phyloP scores from a whole-genome alignment of 495 filamentous ascomycete genomes.

The Diplogelasinospora grovesii region DNA sequence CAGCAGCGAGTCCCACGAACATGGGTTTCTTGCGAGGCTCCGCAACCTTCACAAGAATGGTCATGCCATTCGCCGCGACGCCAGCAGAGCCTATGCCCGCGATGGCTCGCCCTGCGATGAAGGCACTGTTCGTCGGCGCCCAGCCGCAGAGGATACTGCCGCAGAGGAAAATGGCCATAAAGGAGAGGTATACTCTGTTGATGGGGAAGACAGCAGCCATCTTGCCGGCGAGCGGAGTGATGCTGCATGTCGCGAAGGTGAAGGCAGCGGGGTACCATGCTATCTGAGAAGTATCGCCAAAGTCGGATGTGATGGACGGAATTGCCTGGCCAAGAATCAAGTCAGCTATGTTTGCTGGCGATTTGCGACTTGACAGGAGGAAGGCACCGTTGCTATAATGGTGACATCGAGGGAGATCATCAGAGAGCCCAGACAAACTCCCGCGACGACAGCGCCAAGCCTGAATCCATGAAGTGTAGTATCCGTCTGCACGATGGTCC shows the following conservation, averaged over 20 bases:
- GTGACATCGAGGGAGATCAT: constrained; percentile 18
- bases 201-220: constrained; percentile 11
- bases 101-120: constrained; percentile 4
- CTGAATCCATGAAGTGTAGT: constrained; percentile 2
- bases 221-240: constrained; percentile 13
- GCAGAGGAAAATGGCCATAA: constrained; percentile 14
- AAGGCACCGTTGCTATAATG: constrained; percentile 13
- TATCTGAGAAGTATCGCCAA: constrained; percentile 9
- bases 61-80: background rate
- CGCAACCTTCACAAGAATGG: background rate
- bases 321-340: constrained; percentile 7
- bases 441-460: constrained; percentile 8
- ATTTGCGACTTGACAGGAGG: background rate
- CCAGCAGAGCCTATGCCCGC: constrained; percentile 1
- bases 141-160: constrained; percentile 12
- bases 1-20: constrained; percentile 7
- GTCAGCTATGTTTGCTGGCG: background rate
- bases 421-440: constrained; percentile 14
- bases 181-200: constrained; percentile 12
- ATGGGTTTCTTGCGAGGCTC: background rate
- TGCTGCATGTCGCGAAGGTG: constrained; percentile 10
- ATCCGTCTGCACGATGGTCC: background rate
- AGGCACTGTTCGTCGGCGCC: background rate
- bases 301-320: constrained; percentile 14
- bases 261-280: constrained; percentile 18